Evolutionary conservation across 495 filamentous ascomycete genomes (phyloP), one percentile per base, ranked within the genome.

Genomic region (Tuber brumale): DNA sequence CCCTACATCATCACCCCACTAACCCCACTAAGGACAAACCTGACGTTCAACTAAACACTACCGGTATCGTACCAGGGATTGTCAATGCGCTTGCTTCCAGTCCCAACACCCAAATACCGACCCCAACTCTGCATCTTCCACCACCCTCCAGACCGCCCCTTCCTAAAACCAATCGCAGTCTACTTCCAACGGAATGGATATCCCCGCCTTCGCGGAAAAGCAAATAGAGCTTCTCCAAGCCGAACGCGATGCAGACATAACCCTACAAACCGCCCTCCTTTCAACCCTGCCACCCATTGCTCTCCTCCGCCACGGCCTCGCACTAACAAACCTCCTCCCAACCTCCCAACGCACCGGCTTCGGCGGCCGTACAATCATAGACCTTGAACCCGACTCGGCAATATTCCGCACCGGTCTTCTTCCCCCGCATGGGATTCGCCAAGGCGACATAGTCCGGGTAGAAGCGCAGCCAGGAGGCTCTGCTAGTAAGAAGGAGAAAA

Each of bases 301-400:
- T 0, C 90, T 99, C 37, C 89, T 94, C 83, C 91, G 93, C 72
- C 93, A 94, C 5, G 95, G 95, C 57, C 88, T 97, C 78, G 95
- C 96, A 2, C 85, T 98, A 45, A 91, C 91, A 0, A 97, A 96
- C 77, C 87, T 99, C 4, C 80, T 88, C 31, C 85, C 97, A 19
- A 84, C 87, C n/a, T 89, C 91, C 71, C 92, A 92, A 83, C 91
- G 94, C n/a, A 98, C 95, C 0, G 96, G 95, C 0, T 85, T 97
- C 14, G 96, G 95, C 35, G 96, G 95, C 1, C 91, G 93, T 51
- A 92, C 92, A 0, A 90, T 99, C 4, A 85, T 97, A 27, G 94
- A 97, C 81, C 90, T 98, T 35, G 88, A 85, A 3, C 88, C 90
- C 0, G 95, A 98, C 81, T 80, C 87, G 3, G 94, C 94, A 4